Percentiles rank a stretch among this genome's conserved stretches.
Evolutionary conservation across 352 stramenopile species (phyloP).

Genomic region (Phytophthora idaei): DNA sequence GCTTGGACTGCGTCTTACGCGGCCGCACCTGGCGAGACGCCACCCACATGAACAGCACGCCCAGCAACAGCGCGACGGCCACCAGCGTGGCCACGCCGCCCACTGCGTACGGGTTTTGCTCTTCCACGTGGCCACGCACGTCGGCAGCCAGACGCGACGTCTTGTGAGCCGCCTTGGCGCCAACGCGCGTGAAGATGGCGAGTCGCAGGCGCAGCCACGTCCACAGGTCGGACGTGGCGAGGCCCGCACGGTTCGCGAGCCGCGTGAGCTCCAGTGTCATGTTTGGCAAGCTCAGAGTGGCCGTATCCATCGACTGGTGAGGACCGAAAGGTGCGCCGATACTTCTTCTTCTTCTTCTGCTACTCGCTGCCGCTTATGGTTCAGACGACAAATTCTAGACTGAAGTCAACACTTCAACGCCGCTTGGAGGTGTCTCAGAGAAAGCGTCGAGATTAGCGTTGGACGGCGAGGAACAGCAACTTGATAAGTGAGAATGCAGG

Average conservation of each 20-base stretch:
- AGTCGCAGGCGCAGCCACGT: slow-evolving; percentile 19
- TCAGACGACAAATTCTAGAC: slow-evolving; percentile 12
- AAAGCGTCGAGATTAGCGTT: not conserved
- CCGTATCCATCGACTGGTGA: not conserved
- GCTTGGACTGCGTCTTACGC: slow-evolving; percentile 42
- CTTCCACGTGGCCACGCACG: slow-evolving; percentile 26
- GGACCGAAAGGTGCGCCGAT: not conserved
- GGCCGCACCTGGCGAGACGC: slow-evolving; percentile 79
- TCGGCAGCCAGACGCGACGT: slow-evolving; percentile 21
- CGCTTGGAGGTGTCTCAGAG: slow-evolving; percentile 13
- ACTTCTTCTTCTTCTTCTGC: not conserved
- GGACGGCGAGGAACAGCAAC: not conserved
- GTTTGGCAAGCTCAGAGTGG: slow-evolving; percentile 8
- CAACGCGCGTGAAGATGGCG: slow-evolving; percentile 18
- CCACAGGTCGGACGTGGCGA: slow-evolving; percentile 24
- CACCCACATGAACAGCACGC: slow-evolving; percentile 80
- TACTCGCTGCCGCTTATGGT: not conserved
- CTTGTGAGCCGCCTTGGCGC: slow-evolving; percentile 27
- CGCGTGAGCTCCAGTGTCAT: slow-evolving; percentile 21
- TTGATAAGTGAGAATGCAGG: not conserved
- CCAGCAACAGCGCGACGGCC: slow-evolving; percentile 48
- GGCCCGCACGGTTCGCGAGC: slow-evolving; percentile 2
- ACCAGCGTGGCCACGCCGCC: slow-evolving; percentile 53
- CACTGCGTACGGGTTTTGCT: slow-evolving; percentile 53
- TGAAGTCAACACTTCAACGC: slow-evolving; percentile 8